A percentile compares a stretch with the other conserved stretches of the same genome.
These are phyloP conservation scores for Symmetrospora coprosmae DNA, from an alignment of 768 basidiomycete species.

Conservation along the genomic window DNA sequence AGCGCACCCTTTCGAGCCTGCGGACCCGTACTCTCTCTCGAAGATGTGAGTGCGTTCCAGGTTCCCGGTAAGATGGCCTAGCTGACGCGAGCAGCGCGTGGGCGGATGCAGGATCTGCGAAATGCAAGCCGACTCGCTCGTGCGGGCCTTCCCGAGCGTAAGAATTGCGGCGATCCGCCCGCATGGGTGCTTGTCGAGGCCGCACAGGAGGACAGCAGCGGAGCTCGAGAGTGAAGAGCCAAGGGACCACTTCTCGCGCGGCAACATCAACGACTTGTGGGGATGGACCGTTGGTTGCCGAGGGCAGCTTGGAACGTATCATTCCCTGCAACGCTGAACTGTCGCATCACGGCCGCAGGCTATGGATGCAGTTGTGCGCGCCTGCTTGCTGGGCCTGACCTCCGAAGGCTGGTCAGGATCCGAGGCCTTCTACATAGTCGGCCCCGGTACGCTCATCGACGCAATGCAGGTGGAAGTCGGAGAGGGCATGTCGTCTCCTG, in stretches of 20 bases:
- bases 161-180: background rate
- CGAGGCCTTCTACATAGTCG: background rate
- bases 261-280: background rate
- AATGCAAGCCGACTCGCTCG: background rate
- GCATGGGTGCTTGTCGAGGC: background rate
- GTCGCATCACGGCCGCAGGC: background rate
- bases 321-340: background rate
- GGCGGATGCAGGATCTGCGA: background rate
- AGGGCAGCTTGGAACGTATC: background rate
- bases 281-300: background rate
- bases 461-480: background rate
- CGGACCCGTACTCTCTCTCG: background rate
- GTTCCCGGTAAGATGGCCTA: background rate
- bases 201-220: background rate
- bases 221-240: too few relatives aligned
- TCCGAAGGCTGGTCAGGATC: background rate
- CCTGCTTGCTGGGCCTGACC: background rate
- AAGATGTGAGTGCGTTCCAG: background rate
- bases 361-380: background rate
- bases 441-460: background rate
- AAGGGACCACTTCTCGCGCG: background rate
- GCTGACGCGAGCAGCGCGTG: background rate
- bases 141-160: background rate
- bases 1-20: background rate
- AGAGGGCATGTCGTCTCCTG: too few relatives aligned